These are phyloP conservation scores for Colletotrichum tofieldiae DNA, from an alignment of 2,329 filamentous ascomycete genomes.

Conservation along the genomic window DNA sequence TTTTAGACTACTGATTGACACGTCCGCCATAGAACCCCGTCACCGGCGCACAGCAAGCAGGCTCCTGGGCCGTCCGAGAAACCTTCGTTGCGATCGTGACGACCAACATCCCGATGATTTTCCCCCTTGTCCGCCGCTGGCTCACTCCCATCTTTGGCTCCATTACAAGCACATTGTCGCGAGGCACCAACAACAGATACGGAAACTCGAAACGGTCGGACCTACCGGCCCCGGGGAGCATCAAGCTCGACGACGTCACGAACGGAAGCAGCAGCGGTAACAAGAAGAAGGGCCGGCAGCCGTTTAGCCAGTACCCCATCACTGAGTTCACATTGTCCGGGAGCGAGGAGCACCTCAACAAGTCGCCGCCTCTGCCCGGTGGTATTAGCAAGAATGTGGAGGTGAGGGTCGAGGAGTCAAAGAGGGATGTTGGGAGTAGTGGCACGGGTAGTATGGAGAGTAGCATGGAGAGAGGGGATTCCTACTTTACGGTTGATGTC, in stretches of 20 bases:
- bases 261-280: slow-evolving; percentile 16
- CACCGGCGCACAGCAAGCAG: slow-evolving; percentile 36
- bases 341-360: slow-evolving; percentile 37
- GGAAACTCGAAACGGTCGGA: slow-evolving; percentile 23
- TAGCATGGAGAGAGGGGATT: slow-evolving; percentile 16
- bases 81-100: slow-evolving; percentile 44
- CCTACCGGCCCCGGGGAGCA: slow-evolving; percentile 31
- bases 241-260: slow-evolving; percentile 30
- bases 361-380: not conserved
- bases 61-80: slow-evolving; percentile 44
- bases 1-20: not conserved
- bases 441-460: slow-evolving; percentile 8
- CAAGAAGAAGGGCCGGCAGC: slow-evolving; percentile 32
- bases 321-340: slow-evolving; percentile 30
- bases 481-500: slow-evolving; percentile 12
- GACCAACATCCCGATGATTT: slow-evolving; percentile 44
- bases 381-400: slow-evolving; percentile 40
- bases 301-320: slow-evolving; percentile 35
- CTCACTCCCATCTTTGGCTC: slow-evolving; percentile 35
- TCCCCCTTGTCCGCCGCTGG: slow-evolving; percentile 30
- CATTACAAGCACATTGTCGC: slow-evolving; percentile 22
- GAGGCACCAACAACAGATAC: slow-evolving; percentile 29
- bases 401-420: slow-evolving; percentile 30
- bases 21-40: slow-evolving; percentile 29
- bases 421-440: not conserved